Evolutionary conservation across 306 rosid species (phyloP).

Genomic region (Ziziphus jujuba): DNA sequence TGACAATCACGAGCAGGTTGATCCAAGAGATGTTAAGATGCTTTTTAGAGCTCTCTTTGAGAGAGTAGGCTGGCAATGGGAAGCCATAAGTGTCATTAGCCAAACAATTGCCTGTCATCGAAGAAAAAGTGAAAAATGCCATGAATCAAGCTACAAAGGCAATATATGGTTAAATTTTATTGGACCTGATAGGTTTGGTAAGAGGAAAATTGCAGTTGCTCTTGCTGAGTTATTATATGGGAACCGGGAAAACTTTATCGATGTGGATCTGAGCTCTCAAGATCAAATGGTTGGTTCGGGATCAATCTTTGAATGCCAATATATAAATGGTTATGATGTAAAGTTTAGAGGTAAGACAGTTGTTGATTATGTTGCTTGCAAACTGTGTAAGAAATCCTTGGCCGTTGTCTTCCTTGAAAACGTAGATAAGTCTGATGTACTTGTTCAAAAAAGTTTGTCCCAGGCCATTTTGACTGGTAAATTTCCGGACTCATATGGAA

Average conservation of each 20-base stretch:
- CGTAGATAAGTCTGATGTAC: slow-evolving; percentile 73
- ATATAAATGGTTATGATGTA: slow-evolving; percentile 46
- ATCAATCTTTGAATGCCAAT: slow-evolving; percentile 16
- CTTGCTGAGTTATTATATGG: slow-evolving; percentile 72
- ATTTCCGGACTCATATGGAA: slow-evolving; percentile 71
- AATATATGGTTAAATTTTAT: slow-evolving; percentile 75
- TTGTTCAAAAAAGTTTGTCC: slow-evolving; percentile 59
- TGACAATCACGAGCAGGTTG: slow-evolving; percentile 46
- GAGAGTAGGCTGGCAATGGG: slow-evolving; percentile 76
- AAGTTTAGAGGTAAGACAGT: slow-evolving; percentile 83
- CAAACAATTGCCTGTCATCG: slow-evolving; percentile 46
- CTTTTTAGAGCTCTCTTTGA: slow-evolving; percentile 59
- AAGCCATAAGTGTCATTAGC: slow-evolving; percentile 59
- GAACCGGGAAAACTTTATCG: slow-evolving; percentile 53
- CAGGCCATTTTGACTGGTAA: slow-evolving; percentile 79
- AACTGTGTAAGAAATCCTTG: slow-evolving; percentile 65
- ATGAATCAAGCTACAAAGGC: slow-evolving; percentile 42
- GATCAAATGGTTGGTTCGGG: slow-evolving; percentile 25
- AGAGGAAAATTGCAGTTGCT: slow-evolving; percentile 64
- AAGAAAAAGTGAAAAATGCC: slow-evolving; percentile 35
- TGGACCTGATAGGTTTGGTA: slow-evolving; percentile 79
- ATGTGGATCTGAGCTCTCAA: slow-evolving; percentile 60
- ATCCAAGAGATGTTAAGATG: slow-evolving; percentile 54
- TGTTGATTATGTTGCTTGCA: slow-evolving; percentile 69
- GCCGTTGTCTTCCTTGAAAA: slow-evolving; percentile 80